Conservation (phyloP, 768 basidiomycete species). For the Termitomyces sp. region DNA sequence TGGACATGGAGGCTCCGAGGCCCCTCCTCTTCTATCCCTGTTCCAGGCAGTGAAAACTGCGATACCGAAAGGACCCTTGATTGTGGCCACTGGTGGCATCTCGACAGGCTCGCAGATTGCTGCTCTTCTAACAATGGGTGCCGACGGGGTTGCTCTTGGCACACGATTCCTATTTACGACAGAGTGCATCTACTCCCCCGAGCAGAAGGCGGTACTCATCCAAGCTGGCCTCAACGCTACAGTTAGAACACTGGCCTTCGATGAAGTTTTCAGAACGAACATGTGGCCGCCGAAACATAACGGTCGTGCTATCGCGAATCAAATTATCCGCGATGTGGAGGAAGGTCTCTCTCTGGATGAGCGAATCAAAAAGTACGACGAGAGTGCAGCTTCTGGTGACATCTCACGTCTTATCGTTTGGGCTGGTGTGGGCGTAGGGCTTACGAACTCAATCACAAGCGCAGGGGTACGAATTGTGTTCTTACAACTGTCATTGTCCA, state of each 20-base stretch:
- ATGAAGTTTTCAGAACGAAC: conserved; percentile 15
- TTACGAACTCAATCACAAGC: conserved; percentile 18
- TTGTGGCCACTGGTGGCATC: conserved; percentile 48
- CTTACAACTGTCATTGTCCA: too few relatives aligned
- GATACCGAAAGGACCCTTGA: conserved; percentile 25
- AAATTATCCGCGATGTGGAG: conserved; percentile 6
- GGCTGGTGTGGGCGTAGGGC: conserved; percentile 37
- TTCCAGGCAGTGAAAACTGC: conserved; percentile 30
- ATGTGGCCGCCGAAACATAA: conserved; percentile 2
- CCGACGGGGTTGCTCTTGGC: conserved; percentile 40
- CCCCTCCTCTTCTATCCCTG: conserved; percentile 35
- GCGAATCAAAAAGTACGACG: conserved; percentile 20
- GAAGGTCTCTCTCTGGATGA: conserved; percentile 26
- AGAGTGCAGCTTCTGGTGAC: conserved; percentile 26
- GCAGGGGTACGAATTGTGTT: conserved; percentile 2
- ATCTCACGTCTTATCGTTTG: conserved; percentile 30
- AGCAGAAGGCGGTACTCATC: conserved; percentile 35
- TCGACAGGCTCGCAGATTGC: conserved; percentile 40
- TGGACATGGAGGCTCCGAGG: conserved; percentile 37
- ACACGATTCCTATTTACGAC: conserved; percentile 45
- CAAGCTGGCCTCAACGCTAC: conserved; percentile 29
- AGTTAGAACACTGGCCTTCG: conserved; percentile 36
- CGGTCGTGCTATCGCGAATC: background rate
- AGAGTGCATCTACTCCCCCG: conserved; percentile 36
- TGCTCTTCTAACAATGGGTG: conserved; percentile 37